Evolutionary conservation across 306 rosid species (phyloP), one percentile per base, ranked within the genome.

Genomic region (Medicago truncatula): DNA sequence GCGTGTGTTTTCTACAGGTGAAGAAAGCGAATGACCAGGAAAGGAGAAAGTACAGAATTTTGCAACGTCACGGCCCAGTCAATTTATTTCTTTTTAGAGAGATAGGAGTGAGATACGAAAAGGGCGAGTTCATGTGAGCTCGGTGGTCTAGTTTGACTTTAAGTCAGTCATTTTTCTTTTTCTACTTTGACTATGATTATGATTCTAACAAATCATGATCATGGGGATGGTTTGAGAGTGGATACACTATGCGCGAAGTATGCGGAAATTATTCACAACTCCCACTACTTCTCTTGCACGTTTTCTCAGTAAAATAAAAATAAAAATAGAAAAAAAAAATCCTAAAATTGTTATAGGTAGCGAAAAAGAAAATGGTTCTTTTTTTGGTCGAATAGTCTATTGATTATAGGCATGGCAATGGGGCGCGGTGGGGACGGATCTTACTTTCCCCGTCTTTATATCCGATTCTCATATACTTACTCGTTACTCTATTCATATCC

Each of bases 61-160:
- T 25, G 67, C 44, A 61, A 6, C 64, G 23, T 43, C 21, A n/a
- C n/a, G n/a, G n/a, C n/a, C n/a, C n/a, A n/a, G n/a, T n/a, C n/a
- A n/a, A 40, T 53, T 77, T 1, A 6, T n/a, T 1, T 63, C 1
- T 2, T 81, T 80, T 74, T 52, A 57, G 67, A 36, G n/a, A 75
- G 4, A 7, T 7, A 8, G 17, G 18, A 11, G 11, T 8, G 0
- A 13, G 50, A 78, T 87, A 56, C 0, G 20, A 7, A 3, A 20
- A 20, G 82, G 62, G 54, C 54, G 75, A 36, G 71, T 49, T 4
- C 40, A 80, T 31, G 46, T 75, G 81, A 44, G 80, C 69, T 52
- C 40, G 73, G 20, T 3, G 6, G 2, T 6, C 49, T 3, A 17
- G 28, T 74, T 74, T 57, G 59, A 18, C 41, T 4, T 2, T 0